Conservation (phyloP, 169 alveolate genomes). For the Eimeria acervulina region DNA sequence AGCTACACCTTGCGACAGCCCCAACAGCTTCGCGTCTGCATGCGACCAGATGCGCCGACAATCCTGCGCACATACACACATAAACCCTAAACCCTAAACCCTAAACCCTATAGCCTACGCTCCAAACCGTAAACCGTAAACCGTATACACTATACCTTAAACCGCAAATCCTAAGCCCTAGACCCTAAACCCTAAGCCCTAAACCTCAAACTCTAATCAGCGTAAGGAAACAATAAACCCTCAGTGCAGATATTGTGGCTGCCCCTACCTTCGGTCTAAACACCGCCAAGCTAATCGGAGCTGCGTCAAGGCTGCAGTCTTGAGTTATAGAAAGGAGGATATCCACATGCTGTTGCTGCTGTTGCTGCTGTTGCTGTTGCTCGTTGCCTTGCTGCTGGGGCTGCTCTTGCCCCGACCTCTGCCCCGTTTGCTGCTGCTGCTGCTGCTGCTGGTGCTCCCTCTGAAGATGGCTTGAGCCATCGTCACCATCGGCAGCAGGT, state of each 20-base stretch:
- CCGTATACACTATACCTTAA: neutral
- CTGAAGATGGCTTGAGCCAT: neutral
- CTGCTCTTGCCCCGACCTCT: too few species aligned
- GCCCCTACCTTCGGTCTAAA: constrained; percentile 2
- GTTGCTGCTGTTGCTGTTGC: too few species aligned
- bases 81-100: neutral
- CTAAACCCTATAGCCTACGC: neutral
- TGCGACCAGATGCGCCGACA: constrained; percentile 59
- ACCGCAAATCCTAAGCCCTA: neutral
- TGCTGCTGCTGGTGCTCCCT: neutral
- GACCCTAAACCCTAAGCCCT: too few species aligned
- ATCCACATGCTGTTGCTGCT: constrained; percentile 9
- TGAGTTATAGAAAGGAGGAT: constrained; percentile 34
- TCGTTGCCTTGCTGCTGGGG: neutral
- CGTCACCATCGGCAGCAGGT: neutral
- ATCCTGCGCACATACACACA: constrained; percentile 14
- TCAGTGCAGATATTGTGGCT: too few species aligned
- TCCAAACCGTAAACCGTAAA: neutral
- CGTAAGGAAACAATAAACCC: too few species aligned
- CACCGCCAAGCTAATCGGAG: constrained; percentile 70
- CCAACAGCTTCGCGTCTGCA: constrained; percentile 30
- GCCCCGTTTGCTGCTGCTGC: constrained; percentile 26
- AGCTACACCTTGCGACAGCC: constrained; percentile 15
- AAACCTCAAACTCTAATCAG: too few species aligned
- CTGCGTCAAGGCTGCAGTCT: constrained; percentile 18